Evolutionary conservation across 2,329 filamentous ascomycete species (phyloP).

Genomic region (Pseudocercospora pini-densiflorae): DNA sequence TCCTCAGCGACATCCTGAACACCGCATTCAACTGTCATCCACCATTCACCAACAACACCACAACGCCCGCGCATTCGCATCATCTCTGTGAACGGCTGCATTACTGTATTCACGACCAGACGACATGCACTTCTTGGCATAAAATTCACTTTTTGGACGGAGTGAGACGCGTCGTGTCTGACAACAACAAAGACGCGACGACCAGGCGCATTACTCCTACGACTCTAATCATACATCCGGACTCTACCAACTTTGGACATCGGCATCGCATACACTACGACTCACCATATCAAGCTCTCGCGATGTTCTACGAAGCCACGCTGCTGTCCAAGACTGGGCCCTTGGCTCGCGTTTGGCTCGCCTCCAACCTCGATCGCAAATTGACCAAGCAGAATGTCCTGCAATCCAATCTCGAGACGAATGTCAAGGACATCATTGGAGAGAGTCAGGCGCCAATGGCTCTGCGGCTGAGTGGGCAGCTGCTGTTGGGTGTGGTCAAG

Average conservation of each 20-base stretch:
- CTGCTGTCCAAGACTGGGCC: slow-evolving; percentile 96
- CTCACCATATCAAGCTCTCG: slow-evolving; percentile 7
- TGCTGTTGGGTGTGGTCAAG: slow-evolving; percentile 91
- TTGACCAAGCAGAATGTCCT: slow-evolving; percentile 95
- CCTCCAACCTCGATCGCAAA: slow-evolving; percentile 97
- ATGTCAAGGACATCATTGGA: slow-evolving; percentile 92
- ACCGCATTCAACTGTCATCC: neutral
- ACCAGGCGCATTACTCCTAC: slow-evolving; percentile 8
- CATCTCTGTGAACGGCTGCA: neutral
- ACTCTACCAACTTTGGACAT: slow-evolving; percentile 13
- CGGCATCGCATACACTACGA: neutral
- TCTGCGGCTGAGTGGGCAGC: slow-evolving; percentile 87
- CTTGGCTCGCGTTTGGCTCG: slow-evolving; percentile 96
- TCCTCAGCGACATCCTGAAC: neutral
- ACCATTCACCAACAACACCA: slow-evolving; percentile 5
- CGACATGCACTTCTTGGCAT: slow-evolving; percentile 18
- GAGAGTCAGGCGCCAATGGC: slow-evolving; percentile 94
- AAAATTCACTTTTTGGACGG: slow-evolving; percentile 1
- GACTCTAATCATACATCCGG: slow-evolving; percentile 12
- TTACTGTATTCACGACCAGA: slow-evolving; percentile 1
- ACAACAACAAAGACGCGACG: slow-evolving; percentile 3
- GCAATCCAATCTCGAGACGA: slow-evolving; percentile 92
- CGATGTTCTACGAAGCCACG: slow-evolving; percentile 97
- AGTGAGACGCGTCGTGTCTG: slow-evolving; percentile 1
- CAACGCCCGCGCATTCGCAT: slow-evolving; percentile 7